These are phyloP conservation scores for Candida qinlingensis DNA, from an alignment of 805 yeast genomes.

Conservation along the genomic window DNA sequence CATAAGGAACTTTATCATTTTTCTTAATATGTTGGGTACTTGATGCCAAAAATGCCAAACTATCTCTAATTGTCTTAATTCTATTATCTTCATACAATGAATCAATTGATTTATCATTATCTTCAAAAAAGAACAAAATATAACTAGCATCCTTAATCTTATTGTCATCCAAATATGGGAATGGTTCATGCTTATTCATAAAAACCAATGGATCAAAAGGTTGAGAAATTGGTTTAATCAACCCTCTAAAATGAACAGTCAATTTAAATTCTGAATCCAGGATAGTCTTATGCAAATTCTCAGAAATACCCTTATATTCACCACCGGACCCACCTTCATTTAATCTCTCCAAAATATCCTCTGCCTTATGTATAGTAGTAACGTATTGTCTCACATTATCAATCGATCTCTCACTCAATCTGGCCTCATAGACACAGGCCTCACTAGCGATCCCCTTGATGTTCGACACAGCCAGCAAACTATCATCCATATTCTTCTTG, in stretches of 20 bases:
- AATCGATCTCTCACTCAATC: conserved; percentile 27
- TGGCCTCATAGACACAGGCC: conserved; percentile 36
- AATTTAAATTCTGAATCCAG: conserved; percentile 52
- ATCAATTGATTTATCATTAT: conserved; percentile 25
- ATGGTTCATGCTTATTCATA: conserved; percentile 35
- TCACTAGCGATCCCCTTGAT: conserved; percentile 45
- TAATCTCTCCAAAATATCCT: conserved; percentile 36
- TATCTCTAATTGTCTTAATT: conserved; percentile 34
- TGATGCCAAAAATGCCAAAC: conserved; percentile 41
- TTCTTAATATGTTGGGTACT: conserved; percentile 36
- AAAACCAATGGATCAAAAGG: conserved; percentile 42
- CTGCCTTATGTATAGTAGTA: conserved; percentile 39
- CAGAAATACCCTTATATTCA: conserved; percentile 65
- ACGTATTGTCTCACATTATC: conserved; percentile 31
- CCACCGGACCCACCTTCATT: conserved; percentile 17
- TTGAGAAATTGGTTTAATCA: conserved; percentile 34
- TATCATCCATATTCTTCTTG: conserved; percentile 52
- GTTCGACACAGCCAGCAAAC: conserved; percentile 41
- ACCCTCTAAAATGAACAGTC: conserved; percentile 41
- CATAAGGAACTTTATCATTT: conserved; percentile 45
- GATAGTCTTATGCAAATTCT: conserved; percentile 52
- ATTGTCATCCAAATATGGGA: conserved; percentile 34
- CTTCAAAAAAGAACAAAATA: conserved; percentile 43
- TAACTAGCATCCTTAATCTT: conserved; percentile 32
- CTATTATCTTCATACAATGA: conserved; percentile 38